Percentiles rank a stretch among this genome's conserved stretches.
These are phyloP conservation scores for Xylariomycetidae sp. DNA, from an alignment of 2,329 filamentous ascomycete genomes.

Conservation along the genomic window DNA sequence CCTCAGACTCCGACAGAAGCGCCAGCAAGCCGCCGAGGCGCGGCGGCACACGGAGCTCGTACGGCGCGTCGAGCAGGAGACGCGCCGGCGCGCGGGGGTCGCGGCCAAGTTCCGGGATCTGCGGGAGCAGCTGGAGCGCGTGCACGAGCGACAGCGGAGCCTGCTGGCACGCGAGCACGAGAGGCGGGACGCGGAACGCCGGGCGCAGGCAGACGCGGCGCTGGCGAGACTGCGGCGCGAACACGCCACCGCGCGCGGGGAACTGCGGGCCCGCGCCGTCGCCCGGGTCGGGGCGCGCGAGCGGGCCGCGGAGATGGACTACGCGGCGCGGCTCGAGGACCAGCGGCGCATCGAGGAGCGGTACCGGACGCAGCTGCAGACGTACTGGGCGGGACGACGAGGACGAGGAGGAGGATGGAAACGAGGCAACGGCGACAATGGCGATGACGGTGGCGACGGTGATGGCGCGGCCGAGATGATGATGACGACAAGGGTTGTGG, in stretches of 20 bases:
- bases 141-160: conserved; percentile 39
- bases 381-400: conserved; percentile 34
- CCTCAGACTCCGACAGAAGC: no score
- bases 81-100: conserved; percentile 34
- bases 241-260: not conserved
- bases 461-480: no score
- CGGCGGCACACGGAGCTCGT: conserved; percentile 32
- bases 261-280: conserved; percentile 3
- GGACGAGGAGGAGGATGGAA: conserved; percentile 20
- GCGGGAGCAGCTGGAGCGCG: conserved; percentile 27
- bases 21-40: conserved; percentile 36
- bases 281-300: conserved; percentile 31
- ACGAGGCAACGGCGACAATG: no score
- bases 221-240: conserved; percentile 33
- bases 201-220: conserved; percentile 31
- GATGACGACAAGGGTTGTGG: no score
- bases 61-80: conserved; percentile 36
- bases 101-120: conserved; percentile 35
- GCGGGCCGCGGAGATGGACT: conserved; percentile 34
- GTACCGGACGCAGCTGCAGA: conserved; percentile 35
- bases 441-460: no score
- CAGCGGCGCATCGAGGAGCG: conserved; percentile 40
- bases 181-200: conserved; percentile 20
- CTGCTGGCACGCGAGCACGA: conserved; percentile 28
- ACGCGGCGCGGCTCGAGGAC: conserved; percentile 32